Evolutionary conservation across 2,329 filamentous ascomycete genomes (phyloP), one percentile per base, ranked within the genome.

Genomic region (Celoporthe dispersa): DNA sequence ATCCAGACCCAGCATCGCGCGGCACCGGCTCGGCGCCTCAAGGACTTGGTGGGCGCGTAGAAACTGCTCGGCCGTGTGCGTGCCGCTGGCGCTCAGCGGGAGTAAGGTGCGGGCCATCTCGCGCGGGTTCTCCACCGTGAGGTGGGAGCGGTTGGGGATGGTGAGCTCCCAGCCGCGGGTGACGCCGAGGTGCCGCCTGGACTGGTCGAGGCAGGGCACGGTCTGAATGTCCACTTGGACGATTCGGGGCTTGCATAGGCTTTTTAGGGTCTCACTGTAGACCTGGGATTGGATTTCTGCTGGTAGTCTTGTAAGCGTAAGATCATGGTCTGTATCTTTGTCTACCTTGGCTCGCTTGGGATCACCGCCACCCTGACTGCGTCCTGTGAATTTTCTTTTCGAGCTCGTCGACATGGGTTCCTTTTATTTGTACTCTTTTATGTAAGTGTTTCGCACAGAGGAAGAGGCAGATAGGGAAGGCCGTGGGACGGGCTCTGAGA

Each of bases 171-270:
- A 67, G 39, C 65, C 55, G 3, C 60, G 37, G 3, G 25, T 16
- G 14, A 61, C 12, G 16, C 41, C 41, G 41, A 41, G 41, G 41
- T 67, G 39, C 1, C 16, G 31, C 28, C 55, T 35, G n/a, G 28
- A 2, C 9, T 31, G 12, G 31, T n/a, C n/a, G 28, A 59, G 25
- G 25, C 19, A 60, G 4, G 65, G 65, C 28, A 5, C 37, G 6
- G 28, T 61, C 7, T 60, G 31, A 9, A 67, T 31, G n/a, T 59
- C 65, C 9, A 67, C 35, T 4, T 31, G n/a, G 16, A 67, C 65
- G 9, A 67, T 67, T 28, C 65, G 65, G 8, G 55, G 53, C 28
- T 44, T 60, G 37, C 19, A 19, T 25, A 65, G 16, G 11, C 16
- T 14, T n/a, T 2, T 16, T 31, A 65, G 44, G 14, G 44, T 14